Base-by-base conservation (phyloP, 306 rosid genomes). In the Pyrus betulifolia region DNA sequence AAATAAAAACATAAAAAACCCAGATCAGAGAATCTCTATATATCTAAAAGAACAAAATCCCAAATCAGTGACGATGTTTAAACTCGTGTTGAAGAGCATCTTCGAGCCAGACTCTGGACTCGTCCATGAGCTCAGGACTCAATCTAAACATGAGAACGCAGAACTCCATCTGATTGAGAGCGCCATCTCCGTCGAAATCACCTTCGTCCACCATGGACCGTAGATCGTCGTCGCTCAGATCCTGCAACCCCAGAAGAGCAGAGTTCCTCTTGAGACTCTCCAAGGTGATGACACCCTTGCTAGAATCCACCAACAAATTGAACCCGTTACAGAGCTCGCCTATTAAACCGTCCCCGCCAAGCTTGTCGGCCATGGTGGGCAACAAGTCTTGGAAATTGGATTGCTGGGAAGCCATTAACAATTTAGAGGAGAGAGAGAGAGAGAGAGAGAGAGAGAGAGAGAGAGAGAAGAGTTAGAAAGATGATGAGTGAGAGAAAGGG, bases 111-210 rank as follows among this genome's bases (percentile, higher is more conserved):
- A 85, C 14, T 6, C 78, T 27, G 0, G 93, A 91, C 4, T 88
- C 92, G 4, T 88, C 93, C 98, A 93, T 93, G 62, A 93, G 89
- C 49, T 88, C 93, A 74, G 98, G 98, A 73, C 98, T 91, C 75
- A 93, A 79, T 85, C 97, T 88, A 74, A 93, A 93, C 97, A 91
- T 93, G 82, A 93, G 80, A 9, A 91, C 93, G 15, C 98, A 93
- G 65, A 93, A 93, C 87, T 93, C 97, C 91, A 91, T 69, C 85
- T 88, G 93, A 74, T 81, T 89, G 28, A 93, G 88, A 1, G 91
- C 96, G 3, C 98, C 96, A 80, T 93, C 97, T 15, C 93, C 96
- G 55, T 93, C 98, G 74, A 83, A 90, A 33, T 93, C 96, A 45
- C 98, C 98, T 72, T 93, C 91, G 21, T 30, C 51, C 66, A 93